A percentile compares a stretch with the other conserved stretches of the same genome.
These are phyloP conservation scores for Dictyostelium discoideum DNA, from an alignment of 78 protist genomes.

Conservation along the genomic window dicty_2.7 NC_007091.3:2837501-2838000, in stretches of 20 bases:
- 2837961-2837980: not conserved
- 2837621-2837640: not conserved
- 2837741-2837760: not conserved
- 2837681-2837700: not conserved
- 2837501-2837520: not conserved
- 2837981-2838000: too few species aligned
- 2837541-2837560: not conserved
- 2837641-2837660: not conserved
- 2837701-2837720: not conserved
- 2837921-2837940: not conserved
- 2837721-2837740: not conserved
- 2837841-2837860: not conserved
- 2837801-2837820: slow-evolving; percentile 22
- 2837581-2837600: not conserved
- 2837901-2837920: slow-evolving; percentile 31
- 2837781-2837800: not conserved
- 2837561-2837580: not conserved
- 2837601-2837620: not conserved
- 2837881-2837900: slow-evolving; percentile 48
- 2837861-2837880: slow-evolving; percentile 10
- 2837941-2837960: not conserved
- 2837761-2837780: not conserved
- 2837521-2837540: not conserved
- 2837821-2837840: not conserved
- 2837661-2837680: not conserved